These are phyloP conservation scores for Capsella bursapastoris DNA, from an alignment of 345 rosid genomes.

Conservation along the genomic window DNA sequence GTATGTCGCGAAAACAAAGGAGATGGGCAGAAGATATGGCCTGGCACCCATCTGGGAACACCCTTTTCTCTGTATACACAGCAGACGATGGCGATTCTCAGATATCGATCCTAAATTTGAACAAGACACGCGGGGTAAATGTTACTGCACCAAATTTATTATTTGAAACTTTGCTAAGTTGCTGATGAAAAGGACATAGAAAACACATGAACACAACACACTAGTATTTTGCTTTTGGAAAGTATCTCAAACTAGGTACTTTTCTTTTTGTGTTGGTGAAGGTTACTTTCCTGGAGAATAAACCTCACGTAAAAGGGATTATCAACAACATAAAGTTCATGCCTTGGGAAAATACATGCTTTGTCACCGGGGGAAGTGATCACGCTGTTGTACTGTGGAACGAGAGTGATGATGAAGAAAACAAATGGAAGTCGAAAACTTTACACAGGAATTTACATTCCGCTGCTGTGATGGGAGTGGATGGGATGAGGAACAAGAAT, in stretches of 20 bases:
- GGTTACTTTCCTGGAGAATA: slow-evolving; percentile 70
- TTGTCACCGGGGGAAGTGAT: slow-evolving; percentile 90
- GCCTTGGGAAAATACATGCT: slow-evolving; percentile 79
- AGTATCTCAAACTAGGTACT: slow-evolving; percentile 11
- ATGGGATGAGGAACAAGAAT: slow-evolving; percentile 82
- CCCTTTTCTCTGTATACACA: slow-evolving; percentile 65
- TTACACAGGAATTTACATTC: slow-evolving; percentile 82
- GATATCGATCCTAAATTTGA: slow-evolving; percentile 73
- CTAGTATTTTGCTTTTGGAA: neutral
- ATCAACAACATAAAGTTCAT: slow-evolving; percentile 77
- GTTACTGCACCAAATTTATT: slow-evolving; percentile 16
- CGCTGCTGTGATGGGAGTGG: slow-evolving; percentile 96
- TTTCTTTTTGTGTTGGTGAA: slow-evolving; percentile 48
- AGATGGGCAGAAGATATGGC: slow-evolving; percentile 97
- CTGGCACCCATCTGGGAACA: slow-evolving; percentile 88
- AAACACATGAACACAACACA: too few relatives aligned
- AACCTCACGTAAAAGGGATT: slow-evolving; percentile 86
- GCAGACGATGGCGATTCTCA: slow-evolving; percentile 89
- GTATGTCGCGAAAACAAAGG: slow-evolving; percentile 65
- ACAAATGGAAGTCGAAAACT: slow-evolving; percentile 73
- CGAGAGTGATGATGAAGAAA: slow-evolving; percentile 60
- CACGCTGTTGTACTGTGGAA: slow-evolving; percentile 87
- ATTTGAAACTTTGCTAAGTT: neutral
- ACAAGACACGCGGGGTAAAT: slow-evolving; percentile 72
- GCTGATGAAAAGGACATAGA: neutral